Conservation (phyloP, 805 yeast species). For the Wickerhamomyces subpelliculosus region DNA sequence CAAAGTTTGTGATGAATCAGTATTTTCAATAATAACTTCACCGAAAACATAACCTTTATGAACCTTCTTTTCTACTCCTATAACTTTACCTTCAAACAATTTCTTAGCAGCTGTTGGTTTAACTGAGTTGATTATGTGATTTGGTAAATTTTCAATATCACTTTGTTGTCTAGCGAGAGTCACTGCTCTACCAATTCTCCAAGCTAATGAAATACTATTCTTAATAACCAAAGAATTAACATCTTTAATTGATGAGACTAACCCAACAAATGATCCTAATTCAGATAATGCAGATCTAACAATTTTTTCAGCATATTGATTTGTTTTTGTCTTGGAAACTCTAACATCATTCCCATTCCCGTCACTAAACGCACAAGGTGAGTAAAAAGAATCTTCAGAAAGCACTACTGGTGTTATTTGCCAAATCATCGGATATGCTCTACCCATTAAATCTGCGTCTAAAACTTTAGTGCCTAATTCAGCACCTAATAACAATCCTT, state of each 20-base stretch:
- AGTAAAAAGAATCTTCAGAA: conserved; percentile 14
- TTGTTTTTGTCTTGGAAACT: conserved; percentile 26
- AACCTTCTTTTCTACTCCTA: conserved; percentile 34
- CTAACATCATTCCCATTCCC: conserved; percentile 37
- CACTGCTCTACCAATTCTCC: conserved; percentile 43
- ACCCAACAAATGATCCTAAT: conserved; percentile 34
- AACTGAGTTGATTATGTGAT: conserved; percentile 30
- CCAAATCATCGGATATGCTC: conserved; percentile 40
- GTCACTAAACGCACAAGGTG: conserved; percentile 28
- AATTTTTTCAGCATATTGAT: conserved; percentile 28
- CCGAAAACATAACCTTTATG: conserved; percentile 40
- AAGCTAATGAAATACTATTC: conserved; percentile 33
- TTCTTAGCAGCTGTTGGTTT: conserved; percentile 24
- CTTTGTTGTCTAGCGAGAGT: conserved; percentile 28
- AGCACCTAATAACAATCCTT: conserved; percentile 23
- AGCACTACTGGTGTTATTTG: conserved; percentile 32
- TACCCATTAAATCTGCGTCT: conserved; percentile 39
- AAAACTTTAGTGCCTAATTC: conserved; percentile 25
- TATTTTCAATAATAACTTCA: conserved; percentile 29
- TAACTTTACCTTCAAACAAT: conserved; percentile 36
- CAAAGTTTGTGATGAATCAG: conserved; percentile 13
- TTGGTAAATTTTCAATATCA: conserved; percentile 29
- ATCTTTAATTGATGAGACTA: conserved; percentile 29
- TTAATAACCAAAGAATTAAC: conserved; percentile 24
- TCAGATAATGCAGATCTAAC: conserved; percentile 37